These are phyloP conservation scores for Elsinoe batatas DNA, from an alignment of 2,329 filamentous ascomycete genomes.

Conservation along the genomic window DNA sequence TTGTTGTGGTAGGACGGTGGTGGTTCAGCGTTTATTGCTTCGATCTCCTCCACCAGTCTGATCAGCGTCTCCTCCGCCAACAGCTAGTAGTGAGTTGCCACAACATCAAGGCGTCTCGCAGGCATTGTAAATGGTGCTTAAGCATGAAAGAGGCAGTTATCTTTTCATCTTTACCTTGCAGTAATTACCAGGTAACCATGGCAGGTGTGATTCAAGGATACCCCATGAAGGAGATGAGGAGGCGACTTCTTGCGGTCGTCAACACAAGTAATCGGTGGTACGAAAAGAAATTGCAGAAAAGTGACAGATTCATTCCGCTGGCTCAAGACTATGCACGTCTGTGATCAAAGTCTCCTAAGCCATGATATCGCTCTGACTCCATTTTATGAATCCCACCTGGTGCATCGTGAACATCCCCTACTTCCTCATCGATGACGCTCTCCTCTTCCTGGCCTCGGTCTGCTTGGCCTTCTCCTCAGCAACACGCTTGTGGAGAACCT, in stretches of 20 bases:
- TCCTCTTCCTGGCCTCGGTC: slow-evolving; percentile 90
- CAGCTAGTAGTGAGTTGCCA: background rate
- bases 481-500: slow-evolving; percentile 94
- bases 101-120: no score
- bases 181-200: no score
- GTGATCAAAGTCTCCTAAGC: slow-evolving; percentile 1
- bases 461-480: slow-evolving; percentile 90
- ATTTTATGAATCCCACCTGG: slow-evolving; percentile 8
- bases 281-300: background rate
- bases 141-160: no score
- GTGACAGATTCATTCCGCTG: slow-evolving; percentile 9
- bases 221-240: no score
- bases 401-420: slow-evolving; percentile 29
- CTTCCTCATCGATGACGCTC: slow-evolving; percentile 91
- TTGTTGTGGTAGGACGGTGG: background rate
- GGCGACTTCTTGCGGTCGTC: no score
- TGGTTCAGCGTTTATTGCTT: background rate
- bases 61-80: background rate
- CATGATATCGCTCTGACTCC: slow-evolving; percentile 4
- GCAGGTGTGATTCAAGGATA: no score
- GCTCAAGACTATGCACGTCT: slow-evolving; percentile 9
- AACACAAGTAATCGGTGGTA: no score
- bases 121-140: no score
- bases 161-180: no score
- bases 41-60: background rate